Evolutionary conservation across 805 yeast species (phyloP), one percentile per base, ranked within the genome.

Genomic region (Wickerhamomyces silvicola): DNA sequence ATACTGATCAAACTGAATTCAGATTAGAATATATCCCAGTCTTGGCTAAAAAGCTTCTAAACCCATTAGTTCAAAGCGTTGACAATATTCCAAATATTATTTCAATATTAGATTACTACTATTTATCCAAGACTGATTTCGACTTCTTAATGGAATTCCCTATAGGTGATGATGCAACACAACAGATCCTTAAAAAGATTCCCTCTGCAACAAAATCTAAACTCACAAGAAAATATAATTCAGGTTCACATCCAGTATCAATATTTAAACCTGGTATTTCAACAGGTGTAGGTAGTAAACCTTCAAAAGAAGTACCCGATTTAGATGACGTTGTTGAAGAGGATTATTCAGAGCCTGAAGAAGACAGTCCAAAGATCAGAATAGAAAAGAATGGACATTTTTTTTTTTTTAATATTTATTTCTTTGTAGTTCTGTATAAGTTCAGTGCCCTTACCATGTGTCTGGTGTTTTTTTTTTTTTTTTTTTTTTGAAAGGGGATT

Each of bases 111-210:
- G 99, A 92, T 57, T 66, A 75, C 22, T 92, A 92, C 56, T 92
- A 76, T 49, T 56, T 92, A 23, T 82, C 95, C 7, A 81, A 76
- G 48, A 95, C 88, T 36, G 97, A 92, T 56, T 90, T 94, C 88
- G 97, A 90, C 50, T 70, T 70, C 15, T 62, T 92, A 9, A 67
- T 86, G 71, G 97, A 88, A 41, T 73, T 88, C 39, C 81, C 85
- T 12, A 78, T 87, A 10, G 95, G 95, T 0, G 68, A 66, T 10
- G 67, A 56, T 11, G 49, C 56, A 22, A 66, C 73, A 12, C 73
- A 70, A 6, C 48, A 53, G 1, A 42, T 61, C 9, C 43, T 70
- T 35, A 84, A 84, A 56, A 70, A 72, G 46, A 68, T 90, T 5
- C 76, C 90, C 8, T 72, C 95, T 1, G 68, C 78, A n/a, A 76